These are phyloP conservation scores for Acanthamoeba triangularis DNA, from an alignment of 208 protist genomes.

Conservation along the genomic window DNA sequence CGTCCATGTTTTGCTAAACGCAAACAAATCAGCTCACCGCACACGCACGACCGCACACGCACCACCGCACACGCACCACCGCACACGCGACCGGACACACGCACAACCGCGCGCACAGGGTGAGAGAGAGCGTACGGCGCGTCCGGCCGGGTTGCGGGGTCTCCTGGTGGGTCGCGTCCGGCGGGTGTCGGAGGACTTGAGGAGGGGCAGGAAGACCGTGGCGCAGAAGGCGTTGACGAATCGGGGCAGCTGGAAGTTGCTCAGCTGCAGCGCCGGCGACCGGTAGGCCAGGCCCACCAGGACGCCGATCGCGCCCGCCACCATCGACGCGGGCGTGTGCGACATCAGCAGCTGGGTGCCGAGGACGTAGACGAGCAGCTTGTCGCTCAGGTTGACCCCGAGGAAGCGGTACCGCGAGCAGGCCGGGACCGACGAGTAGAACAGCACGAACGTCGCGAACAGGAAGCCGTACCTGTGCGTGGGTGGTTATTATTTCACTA, in stretches of 20 bases:
- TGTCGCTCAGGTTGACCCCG: conserved; percentile 76
- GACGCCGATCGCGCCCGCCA: conserved; percentile 45
- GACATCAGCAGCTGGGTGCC: conserved; percentile 57
- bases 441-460: conserved; percentile 75
- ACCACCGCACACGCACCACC: too few relatives aligned
- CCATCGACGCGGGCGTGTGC: conserved; percentile 11
- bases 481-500: too few relatives aligned
- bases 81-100: too few relatives aligned
- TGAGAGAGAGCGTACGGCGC: neutral
- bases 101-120: neutral
- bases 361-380: conserved; percentile 79
- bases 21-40: too few relatives aligned
- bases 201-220: conserved; percentile 53
- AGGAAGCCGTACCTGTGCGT: conserved; percentile 78
- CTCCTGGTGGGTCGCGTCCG: neutral
- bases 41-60: too few relatives aligned
- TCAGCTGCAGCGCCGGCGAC: conserved; percentile 32
- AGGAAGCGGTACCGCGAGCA: conserved; percentile 63
- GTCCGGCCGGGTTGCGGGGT: neutral
- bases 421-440: conserved; percentile 57
- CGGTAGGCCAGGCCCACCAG: conserved; percentile 45
- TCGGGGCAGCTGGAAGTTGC: conserved; percentile 63
- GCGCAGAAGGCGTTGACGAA: conserved; percentile 68
- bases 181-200: conserved; percentile 50
- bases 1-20: too few relatives aligned